Base-by-base conservation (phyloP, 345 rosid genomes). In the Microthlaspi erraticum region DNA sequence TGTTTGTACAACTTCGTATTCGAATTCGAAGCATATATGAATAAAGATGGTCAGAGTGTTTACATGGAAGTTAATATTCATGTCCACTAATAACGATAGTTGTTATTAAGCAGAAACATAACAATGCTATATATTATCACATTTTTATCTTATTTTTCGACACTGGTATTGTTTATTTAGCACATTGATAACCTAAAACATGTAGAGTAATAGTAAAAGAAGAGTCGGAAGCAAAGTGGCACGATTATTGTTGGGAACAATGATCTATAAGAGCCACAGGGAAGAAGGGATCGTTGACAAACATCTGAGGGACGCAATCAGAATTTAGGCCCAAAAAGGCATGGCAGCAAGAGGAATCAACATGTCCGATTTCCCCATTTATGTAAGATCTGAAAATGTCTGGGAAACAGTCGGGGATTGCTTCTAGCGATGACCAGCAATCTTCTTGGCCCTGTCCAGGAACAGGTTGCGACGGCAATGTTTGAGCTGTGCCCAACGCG, bases 371-470 rank as follows among this genome's bases (percentile, higher is more conserved):
- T 14, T 66, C 46, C 58, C 67, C 60, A 31, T 42, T 49, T 32
- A 62, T 13, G 41, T 66, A 31, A 8, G 61, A 74, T 13, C 67
- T 31, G 32, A 74, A 51, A 5, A 59, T 58, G 9, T 58, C 72
- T 0, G 60, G 66, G 3, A 73, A 7, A 50, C 77, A 74, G 19
- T 74, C 72, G 3, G 67, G 77, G 6, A 74, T 51, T 1, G 6
- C 42, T 65, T 74, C 77, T 3, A 74, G 13, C 0, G 77, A 66
- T 55, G 60, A 19, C 77, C 64, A 58, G 66, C 77, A 74, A 32
- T 57, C 46, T 41, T 60, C 3, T 58, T 17, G 53, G 16, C 10
- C 26, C 13, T 31, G 17, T 26, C 12, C 9, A 6, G 50, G 16
- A 8, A 39, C 5, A 5, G 66, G 72, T 39, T 7, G 61, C 44